Conservation (phyloP, 768 basidiomycete genomes). For the Mycena sanguinolenta region DNA sequence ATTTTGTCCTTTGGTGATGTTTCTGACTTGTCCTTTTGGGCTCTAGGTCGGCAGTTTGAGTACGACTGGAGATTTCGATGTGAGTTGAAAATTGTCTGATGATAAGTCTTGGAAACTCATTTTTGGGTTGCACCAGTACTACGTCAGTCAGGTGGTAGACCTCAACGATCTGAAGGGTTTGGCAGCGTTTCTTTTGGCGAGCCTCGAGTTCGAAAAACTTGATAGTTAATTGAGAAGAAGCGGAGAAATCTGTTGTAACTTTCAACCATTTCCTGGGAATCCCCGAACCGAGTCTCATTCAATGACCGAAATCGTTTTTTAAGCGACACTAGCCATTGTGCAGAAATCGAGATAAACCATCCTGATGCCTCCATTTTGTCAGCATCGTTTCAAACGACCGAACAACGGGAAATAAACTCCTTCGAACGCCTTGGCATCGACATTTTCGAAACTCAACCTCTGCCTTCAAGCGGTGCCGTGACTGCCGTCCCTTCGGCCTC, state of each 20-base stretch:
- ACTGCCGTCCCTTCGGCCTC: not conserved
- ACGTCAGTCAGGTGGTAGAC: constrained; percentile 53
- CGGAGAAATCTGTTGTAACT: too few relatives aligned
- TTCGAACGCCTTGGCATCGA: not conserved
- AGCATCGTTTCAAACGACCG: too few relatives aligned
- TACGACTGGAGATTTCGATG: constrained; percentile 53
- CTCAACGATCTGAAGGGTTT: constrained; percentile 63
- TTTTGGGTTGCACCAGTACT: constrained; percentile 51
- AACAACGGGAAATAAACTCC: too few relatives aligned
- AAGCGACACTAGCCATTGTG: too few relatives aligned
- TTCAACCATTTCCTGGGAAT: too few relatives aligned
- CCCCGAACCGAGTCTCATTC: too few relatives aligned
- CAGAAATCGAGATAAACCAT: too few relatives aligned
- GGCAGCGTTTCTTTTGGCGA: constrained; percentile 61
- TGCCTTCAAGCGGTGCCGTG: constrained; percentile 15
- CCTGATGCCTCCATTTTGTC: too few relatives aligned
- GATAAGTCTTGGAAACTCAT: not conserved
- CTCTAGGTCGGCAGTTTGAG: constrained; percentile 57
- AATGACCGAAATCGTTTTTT: too few relatives aligned
- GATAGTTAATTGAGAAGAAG: too few relatives aligned
- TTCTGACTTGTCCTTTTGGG: not conserved
- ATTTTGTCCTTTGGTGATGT: too few relatives aligned
- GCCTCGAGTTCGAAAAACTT: constrained; percentile 56
- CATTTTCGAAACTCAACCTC: constrained; percentile 4
- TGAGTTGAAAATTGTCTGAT: constrained; percentile 36